Conservation (phyloP, 139 green algal genomes). For the Chlamydomonas eustigma region DNA sequence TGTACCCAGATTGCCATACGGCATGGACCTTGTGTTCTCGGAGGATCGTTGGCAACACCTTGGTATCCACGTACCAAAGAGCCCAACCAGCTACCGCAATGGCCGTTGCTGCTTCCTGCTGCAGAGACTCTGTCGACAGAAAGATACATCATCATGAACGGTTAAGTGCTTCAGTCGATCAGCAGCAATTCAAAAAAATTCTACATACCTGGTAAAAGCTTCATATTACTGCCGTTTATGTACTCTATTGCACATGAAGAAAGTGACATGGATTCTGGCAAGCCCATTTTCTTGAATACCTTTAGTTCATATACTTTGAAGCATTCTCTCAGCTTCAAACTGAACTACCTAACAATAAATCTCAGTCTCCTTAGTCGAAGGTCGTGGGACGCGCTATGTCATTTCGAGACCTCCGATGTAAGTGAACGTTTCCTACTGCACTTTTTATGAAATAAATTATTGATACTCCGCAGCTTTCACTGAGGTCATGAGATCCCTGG, state of each 20-base stretch:
- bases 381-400: conserved; percentile 30
- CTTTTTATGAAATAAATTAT: neutral
- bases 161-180: neutral
- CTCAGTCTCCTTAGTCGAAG: neutral
- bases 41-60: conserved; percentile 52
- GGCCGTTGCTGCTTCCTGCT: conserved; percentile 44
- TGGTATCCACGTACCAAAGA: conserved; percentile 50
- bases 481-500: conserved; percentile 70
- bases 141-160: conserved; percentile 7
- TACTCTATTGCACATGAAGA: neutral
- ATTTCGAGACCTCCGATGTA: conserved; percentile 52
- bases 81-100: conserved; percentile 33
- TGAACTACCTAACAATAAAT: no score
- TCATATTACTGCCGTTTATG: no score
- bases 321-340: no score
- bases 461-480: conserved; percentile 52
- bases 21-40: conserved; percentile 65
- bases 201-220: conserved; percentile 15
- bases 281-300: no score
- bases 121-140: conserved; percentile 26
- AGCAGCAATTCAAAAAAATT: neutral
- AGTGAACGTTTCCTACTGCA: conserved; percentile 4
- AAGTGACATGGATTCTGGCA: neutral
- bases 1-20: conserved; percentile 43
- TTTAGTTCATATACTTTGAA: no score